Base-by-base conservation (phyloP, 1,284 basidiomycete species). In the Puccinia triticina region DNA sequence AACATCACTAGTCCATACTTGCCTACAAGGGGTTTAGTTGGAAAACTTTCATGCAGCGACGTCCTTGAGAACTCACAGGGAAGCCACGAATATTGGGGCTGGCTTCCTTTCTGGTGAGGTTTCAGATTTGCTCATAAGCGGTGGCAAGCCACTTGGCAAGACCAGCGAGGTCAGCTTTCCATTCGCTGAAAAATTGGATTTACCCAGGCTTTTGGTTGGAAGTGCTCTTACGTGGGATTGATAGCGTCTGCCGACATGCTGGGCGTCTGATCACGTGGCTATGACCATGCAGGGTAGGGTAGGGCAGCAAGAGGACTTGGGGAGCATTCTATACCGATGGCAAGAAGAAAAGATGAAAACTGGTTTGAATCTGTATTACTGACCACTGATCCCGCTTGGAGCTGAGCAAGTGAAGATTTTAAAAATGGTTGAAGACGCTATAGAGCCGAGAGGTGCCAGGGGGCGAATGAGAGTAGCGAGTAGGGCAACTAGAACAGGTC, bases 361-460 rank as follows among this genome's bases (percentile, higher is more conserved):
- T 7, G 29, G 26, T 29, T 3, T 37, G 21, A 37, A 37, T 64
- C 18, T 64, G 29, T 16, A 37, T 64, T 37, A 64, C 61, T 64
- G 61, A 64, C 61, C 61, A 64, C 61, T 34, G 32, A 37, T 64
- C 61, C 61, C 32, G 61, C 61, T 64, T 64, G 32, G 32, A 64
- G 61, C 34, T 37, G 61, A 64, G 61, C 32, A 64, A 64, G 61
- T 64, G 61, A 37, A 18, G 55, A 29, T 59, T 10, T 29, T 10
- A 29, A 12, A 37, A 37, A 32, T n/a, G n/a, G n/a, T n/a, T 29
- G 61, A 64, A 18, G 26, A 64, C 53, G 53, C 53, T 8, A 55
- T 21, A 21, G 53, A 55, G 10, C 53, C 23, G 32, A 23, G 18
- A 11, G 29, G 61, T n/a, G 23, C 21, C n/a, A 23, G 14, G 14